phyloP scores from a whole-genome alignment of 2,329 filamentous ascomycete genomes.

The Trichoderma arundinaceum region DNA sequence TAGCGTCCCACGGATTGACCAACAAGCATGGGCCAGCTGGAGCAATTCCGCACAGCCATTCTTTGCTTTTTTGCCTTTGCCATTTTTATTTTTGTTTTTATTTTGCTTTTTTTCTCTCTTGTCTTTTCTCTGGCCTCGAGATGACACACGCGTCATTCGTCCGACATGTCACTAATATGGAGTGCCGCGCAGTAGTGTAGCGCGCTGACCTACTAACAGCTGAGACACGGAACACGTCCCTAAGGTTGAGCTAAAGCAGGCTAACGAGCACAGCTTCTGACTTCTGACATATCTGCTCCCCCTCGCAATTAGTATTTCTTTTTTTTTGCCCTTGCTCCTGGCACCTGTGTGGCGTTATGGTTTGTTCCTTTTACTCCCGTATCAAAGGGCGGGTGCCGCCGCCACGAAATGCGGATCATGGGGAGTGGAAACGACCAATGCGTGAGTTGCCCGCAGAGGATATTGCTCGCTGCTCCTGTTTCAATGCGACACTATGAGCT shows the following conservation, averaged over 20 bases:
- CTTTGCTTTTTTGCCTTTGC: background rate
- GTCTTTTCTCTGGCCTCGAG: background rate
- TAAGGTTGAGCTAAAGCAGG: conserved; percentile 14
- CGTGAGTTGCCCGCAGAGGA: conserved; percentile 19
- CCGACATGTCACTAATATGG: conserved; percentile 19
- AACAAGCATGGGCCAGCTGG: conserved; percentile 3
- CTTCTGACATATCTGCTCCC: conserved; percentile 17
- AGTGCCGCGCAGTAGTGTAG: background rate
- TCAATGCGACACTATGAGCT: conserved; percentile 9
- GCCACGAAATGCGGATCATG: conserved; percentile 26
- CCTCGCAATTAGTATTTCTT: conserved; percentile 2
- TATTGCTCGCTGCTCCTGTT: conserved; percentile 3
- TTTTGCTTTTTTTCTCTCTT: background rate
- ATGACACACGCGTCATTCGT: conserved; percentile 8
- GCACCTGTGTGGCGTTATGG: conserved; percentile 8
- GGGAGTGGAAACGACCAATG: conserved; percentile 17
- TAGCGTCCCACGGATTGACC: conserved; percentile 2
- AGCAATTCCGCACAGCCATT: background rate
- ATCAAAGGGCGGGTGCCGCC: conserved; percentile 21
- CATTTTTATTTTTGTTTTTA: background rate
- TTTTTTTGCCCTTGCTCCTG: background rate
- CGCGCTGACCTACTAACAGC: background rate
- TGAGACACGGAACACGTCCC: conserved; percentile 12
- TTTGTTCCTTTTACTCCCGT: conserved; percentile 16
- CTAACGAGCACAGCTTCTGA: conserved; percentile 20